Percentiles rank a stretch among this genome's conserved stretches.
phyloP scores from a whole-genome alignment of 2,329 filamentous ascomycete species.

The Lachnellula occidentalis region DNA sequence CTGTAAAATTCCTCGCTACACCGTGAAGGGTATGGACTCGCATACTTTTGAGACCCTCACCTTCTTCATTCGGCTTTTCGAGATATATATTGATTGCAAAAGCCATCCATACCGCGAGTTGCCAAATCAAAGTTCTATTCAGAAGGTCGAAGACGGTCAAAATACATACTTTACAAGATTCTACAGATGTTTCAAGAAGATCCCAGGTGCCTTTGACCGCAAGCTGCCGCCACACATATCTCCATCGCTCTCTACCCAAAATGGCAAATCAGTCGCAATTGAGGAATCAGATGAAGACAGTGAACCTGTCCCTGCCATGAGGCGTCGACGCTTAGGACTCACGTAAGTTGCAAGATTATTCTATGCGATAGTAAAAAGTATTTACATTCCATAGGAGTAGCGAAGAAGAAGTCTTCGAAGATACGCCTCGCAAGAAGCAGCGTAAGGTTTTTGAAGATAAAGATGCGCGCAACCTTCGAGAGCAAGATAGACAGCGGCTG shows the following conservation, averaged over 20 bases:
- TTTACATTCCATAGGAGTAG: constrained; percentile 1
- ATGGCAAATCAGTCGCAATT: neutral
- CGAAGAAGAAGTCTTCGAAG: constrained; percentile 6
- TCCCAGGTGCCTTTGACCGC: constrained; percentile 5
- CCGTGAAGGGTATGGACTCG: constrained; percentile 14
- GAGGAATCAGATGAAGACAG: constrained; percentile 22
- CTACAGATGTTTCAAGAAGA: constrained; percentile 2
- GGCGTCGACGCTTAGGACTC: constrained; percentile 27
- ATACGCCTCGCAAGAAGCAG: constrained; percentile 30
- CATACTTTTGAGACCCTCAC: constrained; percentile 8
- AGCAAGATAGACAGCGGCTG: constrained; percentile 48
- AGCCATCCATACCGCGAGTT: constrained; percentile 4
- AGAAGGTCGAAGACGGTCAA: constrained; percentile 23
- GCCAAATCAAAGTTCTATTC: constrained; percentile 9
- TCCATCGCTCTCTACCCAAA: neutral
- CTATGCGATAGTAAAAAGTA: neutral
- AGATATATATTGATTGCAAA: constrained; percentile 30
- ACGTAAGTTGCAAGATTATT: constrained; percentile 11
- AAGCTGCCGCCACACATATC: neutral
- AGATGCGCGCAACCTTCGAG: constrained; percentile 42
- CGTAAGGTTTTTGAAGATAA: constrained; percentile 42
- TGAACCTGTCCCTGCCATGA: constrained; percentile 35
- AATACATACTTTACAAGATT: neutral
- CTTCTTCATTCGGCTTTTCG: constrained; percentile 22
- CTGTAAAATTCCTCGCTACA: neutral